Evolutionary conservation across 495 filamentous ascomycete genomes (phyloP).

Genomic region (Penicillium simplicissimum): DNA sequence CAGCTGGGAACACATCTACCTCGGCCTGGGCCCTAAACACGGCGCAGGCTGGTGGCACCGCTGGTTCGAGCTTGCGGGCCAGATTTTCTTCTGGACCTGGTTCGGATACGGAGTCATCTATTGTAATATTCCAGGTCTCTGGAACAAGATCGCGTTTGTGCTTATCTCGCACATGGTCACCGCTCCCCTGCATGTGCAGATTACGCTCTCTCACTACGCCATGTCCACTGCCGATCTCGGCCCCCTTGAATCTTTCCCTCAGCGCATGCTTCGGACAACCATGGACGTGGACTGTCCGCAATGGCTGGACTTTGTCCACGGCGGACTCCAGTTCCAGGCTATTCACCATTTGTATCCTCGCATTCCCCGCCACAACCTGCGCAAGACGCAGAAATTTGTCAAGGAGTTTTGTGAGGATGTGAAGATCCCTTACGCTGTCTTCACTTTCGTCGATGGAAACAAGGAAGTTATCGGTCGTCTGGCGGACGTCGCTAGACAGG

Average conservation of each 20-base stretch:
- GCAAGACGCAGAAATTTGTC: slow-evolving; percentile 77
- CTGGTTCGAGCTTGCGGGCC: slow-evolving; percentile 81
- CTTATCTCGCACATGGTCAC: slow-evolving; percentile 86
- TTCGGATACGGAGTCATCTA: slow-evolving; percentile 90
- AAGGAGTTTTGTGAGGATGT: slow-evolving; percentile 91
- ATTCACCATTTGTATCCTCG: slow-evolving; percentile 93
- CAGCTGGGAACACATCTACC: slow-evolving; percentile 78
- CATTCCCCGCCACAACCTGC: slow-evolving; percentile 90
- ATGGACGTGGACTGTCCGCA: slow-evolving; percentile 96
- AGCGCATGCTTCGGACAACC: slow-evolving; percentile 94
- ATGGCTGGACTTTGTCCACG: slow-evolving; percentile 96
- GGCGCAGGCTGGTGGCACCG: slow-evolving; percentile 88
- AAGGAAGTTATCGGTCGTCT: slow-evolving; percentile 83
- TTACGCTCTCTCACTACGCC: slow-evolving; percentile 94
- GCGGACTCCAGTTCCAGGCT: slow-evolving; percentile 95
- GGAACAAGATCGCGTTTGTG: slow-evolving; percentile 71
- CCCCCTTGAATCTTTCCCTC: slow-evolving; percentile 83
- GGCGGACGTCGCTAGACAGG: slow-evolving; percentile 84
- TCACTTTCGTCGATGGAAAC: slow-evolving; percentile 91
- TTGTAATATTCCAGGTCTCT: slow-evolving; percentile 67
- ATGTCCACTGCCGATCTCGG: slow-evolving; percentile 95
- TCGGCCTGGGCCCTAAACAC: slow-evolving; percentile 73
- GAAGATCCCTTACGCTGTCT: slow-evolving; percentile 89
- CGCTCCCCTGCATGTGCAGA: slow-evolving; percentile 87
- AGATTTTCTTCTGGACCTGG: slow-evolving; percentile 92